phyloP scores from a whole-genome alignment of 805 yeast species.

The Pichia thaimueangensis region DNA sequence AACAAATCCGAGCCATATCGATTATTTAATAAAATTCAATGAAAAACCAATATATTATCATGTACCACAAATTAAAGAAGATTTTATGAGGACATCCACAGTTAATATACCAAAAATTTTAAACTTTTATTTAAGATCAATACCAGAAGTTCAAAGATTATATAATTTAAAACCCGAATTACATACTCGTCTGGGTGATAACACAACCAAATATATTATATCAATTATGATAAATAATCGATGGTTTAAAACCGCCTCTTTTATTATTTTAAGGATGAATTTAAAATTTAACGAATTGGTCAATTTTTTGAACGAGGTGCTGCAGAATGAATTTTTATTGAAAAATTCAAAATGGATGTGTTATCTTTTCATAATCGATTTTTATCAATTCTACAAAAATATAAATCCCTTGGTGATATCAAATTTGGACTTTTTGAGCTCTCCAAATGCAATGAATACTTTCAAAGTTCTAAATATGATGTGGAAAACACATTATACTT shows the following conservation, averaged over 20 bases:
- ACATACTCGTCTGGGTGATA: neutral
- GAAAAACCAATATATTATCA: neutral
- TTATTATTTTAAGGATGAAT: constrained; percentile 8
- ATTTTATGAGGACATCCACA: neutral
- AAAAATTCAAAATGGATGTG: constrained; percentile 9
- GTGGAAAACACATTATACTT: constrained; percentile 3
- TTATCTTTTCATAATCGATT: constrained; percentile 10
- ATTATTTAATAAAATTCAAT: neutral
- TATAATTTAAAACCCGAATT: neutral
- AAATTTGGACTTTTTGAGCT: constrained; percentile 11
- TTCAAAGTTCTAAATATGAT: constrained; percentile 9
- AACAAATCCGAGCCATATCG: neutral
- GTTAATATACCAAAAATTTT: constrained; percentile 4
- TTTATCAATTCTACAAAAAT: constrained; percentile 4
- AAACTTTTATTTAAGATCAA: constrained; percentile 7
- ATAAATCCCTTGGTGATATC: constrained; percentile 11
- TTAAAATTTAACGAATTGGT: constrained; percentile 8
- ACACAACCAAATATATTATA: neutral
- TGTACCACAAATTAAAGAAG: constrained; percentile 1
- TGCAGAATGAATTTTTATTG: constrained; percentile 9
- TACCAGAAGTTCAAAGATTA: constrained; percentile 8
- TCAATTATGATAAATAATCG: constrained; percentile 2
- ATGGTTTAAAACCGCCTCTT: constrained; percentile 15
- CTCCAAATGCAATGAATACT: neutral
- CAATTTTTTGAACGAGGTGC: constrained; percentile 6